Evolutionary conservation across 78 protist species (phyloP).

Genomic region (Blattamonas nauphoetae): DNA sequence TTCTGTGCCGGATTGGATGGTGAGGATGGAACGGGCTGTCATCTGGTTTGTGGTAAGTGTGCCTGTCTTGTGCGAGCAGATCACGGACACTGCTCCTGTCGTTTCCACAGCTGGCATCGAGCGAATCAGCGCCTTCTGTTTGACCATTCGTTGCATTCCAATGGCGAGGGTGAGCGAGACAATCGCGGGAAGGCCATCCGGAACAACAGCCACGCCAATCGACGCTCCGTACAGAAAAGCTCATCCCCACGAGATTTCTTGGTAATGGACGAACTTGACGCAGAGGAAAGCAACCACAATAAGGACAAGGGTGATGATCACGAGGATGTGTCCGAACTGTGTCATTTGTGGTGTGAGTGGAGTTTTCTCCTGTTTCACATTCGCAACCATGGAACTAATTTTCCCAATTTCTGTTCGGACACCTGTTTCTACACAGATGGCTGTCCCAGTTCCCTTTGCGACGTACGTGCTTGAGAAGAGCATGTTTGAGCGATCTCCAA

Average conservation of each 20-base stretch:
- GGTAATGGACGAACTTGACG: not conserved
- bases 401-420: not conserved
- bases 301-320: not conserved
- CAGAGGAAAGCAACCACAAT: not conserved
- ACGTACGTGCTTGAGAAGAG: not conserved
- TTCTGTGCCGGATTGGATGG: no score
- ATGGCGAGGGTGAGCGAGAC: slow-evolving; percentile 75
- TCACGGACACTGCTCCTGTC: slow-evolving; percentile 69
- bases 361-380: not conserved
- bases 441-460: not conserved
- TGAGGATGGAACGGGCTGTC: slow-evolving; percentile 25
- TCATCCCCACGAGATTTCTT: not conserved
- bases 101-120: slow-evolving; percentile 81
- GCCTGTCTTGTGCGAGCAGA: slow-evolving; percentile 93
- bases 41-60: slow-evolving; percentile 85
- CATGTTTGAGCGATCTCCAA: slow-evolving; percentile 10
- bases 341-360: slow-evolving; percentile 17
- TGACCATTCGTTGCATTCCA: slow-evolving; percentile 63
- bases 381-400: not conserved
- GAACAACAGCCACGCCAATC: not conserved
- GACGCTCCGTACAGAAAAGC: not conserved
- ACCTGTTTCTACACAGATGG: not conserved
- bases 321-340: not conserved
- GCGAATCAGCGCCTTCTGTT: slow-evolving; percentile 64
- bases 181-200: slow-evolving; percentile 85